Conservation (phyloP, 2,329 filamentous ascomycete genomes). For the Hypoxylon sp. region DNA sequence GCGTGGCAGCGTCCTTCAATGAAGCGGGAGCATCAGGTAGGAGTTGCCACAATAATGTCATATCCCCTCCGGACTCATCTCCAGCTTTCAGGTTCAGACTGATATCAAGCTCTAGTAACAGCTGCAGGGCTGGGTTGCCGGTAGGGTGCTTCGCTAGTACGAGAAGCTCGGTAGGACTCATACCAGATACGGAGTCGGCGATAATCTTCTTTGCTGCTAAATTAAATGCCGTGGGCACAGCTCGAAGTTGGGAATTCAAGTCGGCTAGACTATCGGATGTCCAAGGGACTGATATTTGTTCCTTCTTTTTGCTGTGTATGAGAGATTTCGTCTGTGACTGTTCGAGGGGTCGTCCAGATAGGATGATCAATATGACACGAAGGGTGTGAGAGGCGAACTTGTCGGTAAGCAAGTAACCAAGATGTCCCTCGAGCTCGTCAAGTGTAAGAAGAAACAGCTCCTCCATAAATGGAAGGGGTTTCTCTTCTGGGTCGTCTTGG, state of each 20-base stretch:
- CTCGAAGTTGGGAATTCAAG: slow-evolving; percentile 54
- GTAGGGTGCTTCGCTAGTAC: slow-evolving; percentile 88
- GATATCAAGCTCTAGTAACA: slow-evolving; percentile 87
- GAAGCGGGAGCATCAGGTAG: slow-evolving; percentile 78
- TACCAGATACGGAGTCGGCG: slow-evolving; percentile 73
- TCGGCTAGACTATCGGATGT: slow-evolving; percentile 60
- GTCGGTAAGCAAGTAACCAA: slow-evolving; percentile 86
- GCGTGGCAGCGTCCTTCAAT: slow-evolving; percentile 75
- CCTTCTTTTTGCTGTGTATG: slow-evolving; percentile 93
- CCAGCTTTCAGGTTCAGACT: slow-evolving; percentile 71
- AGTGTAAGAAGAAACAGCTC: slow-evolving; percentile 83
- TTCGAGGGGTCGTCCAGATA: slow-evolving; percentile 83
- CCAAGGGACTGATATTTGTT: slow-evolving; percentile 74
- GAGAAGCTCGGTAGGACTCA: slow-evolving; percentile 82
- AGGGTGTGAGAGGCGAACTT: slow-evolving; percentile 90
- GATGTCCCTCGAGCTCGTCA: slow-evolving; percentile 85
- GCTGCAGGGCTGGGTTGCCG: slow-evolving; percentile 91
- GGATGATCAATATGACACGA: slow-evolving; percentile 82
- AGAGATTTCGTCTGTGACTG: slow-evolving; percentile 73
- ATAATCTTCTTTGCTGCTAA: slow-evolving; percentile 84
- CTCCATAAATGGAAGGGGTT: slow-evolving; percentile 75
- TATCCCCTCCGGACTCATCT: slow-evolving; percentile 47
- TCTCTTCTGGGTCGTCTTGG: slow-evolving; percentile 55
- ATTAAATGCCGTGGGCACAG: slow-evolving; percentile 81
- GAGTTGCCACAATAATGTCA: slow-evolving; percentile 75